Base-by-base conservation (phyloP, 2,329 filamentous ascomycete genomes). In the Epichloe uncinata region DNA sequence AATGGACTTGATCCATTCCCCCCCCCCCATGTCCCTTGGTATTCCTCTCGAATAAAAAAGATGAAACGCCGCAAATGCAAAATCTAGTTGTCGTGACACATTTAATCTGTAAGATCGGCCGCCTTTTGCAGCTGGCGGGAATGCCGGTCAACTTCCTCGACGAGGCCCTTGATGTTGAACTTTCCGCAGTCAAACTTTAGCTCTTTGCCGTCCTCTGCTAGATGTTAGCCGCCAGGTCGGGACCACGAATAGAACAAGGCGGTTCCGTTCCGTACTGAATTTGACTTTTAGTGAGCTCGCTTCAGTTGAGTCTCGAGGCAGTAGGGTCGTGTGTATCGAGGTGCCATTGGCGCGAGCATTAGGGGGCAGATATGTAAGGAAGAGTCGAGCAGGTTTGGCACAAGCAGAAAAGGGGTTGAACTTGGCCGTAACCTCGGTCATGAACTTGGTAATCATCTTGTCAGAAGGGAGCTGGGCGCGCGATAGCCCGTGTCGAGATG, bases 401-500 rank as follows among this genome's bases (percentile, higher is more conserved):
- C 78, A 75, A 22, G 77, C 70, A 30, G 82, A 85, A 78, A 97
- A 97, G 38, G 93, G 91, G 70, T 95, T 95, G 81, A 97, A 96
- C 65, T 81, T 81, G 56, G 88, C 84, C 61, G 78, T 81, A 60
- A 97, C 82, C 65, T 88, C 81, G 66, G 89, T 91, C 66, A 94
- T 79, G 73, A 87, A 93, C 64, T 83, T 82, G 52, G 86, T 91
- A 54, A 93, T 87, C 87, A 93, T 93, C 47, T 66, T 73, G 63
- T 52, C 46, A 55, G 47, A 18, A 43, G 52, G 34, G 38, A 13
- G 37, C 50, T 47, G 52, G 47, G 45, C 37, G 52, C 46, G 55
- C 44, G 40, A 42, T 16, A 38, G 42, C 38, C 40, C 15, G 4
- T 26, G 11, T 16, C 15, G 5, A 35, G 30, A 12, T 36, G 2